These are phyloP conservation scores for Pontederia paniculata DNA, from an alignment of 176 grass and related monocot species.

Conservation along the genomic window DNA sequence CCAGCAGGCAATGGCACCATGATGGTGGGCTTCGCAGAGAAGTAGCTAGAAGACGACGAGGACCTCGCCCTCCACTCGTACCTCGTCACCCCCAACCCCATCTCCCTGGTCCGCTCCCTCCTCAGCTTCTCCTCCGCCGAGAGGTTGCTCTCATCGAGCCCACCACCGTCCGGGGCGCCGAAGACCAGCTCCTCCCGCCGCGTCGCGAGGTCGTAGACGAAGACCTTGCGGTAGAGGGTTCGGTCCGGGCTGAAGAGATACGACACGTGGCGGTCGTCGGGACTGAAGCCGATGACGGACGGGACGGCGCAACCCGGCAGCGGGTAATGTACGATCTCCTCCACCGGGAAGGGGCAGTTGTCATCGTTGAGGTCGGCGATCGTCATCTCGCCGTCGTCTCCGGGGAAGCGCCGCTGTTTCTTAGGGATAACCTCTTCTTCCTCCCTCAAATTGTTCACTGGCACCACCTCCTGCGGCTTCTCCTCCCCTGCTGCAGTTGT, in stretches of 20 bases:
- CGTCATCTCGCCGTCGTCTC: conserved; percentile 28
- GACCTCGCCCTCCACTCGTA: conserved; percentile 66
- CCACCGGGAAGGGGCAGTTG: conserved; percentile 28
- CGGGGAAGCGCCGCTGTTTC: conserved; percentile 15
- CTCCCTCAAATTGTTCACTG: background rate
- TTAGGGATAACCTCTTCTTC: conserved; percentile 42
- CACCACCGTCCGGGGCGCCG: conserved; percentile 56
- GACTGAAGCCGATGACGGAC: conserved; percentile 71
- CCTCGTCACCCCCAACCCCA: conserved; percentile 79
- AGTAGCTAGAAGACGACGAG: conserved; percentile 13
- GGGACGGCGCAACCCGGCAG: conserved; percentile 73
- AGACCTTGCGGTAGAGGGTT: conserved; percentile 76
- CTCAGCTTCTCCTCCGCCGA: conserved; percentile 79
- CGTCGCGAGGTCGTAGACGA: conserved; percentile 41
- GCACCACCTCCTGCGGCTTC: background rate
- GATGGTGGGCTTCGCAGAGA: conserved; percentile 34
- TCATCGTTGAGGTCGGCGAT: conserved; percentile 32
- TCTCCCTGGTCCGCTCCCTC: conserved; percentile 72
- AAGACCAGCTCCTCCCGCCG: conserved; percentile 64
- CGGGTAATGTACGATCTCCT: conserved; percentile 86
- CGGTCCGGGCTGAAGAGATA: conserved; percentile 77
- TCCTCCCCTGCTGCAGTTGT: conserved; percentile 33
- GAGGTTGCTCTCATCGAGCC: conserved; percentile 73
- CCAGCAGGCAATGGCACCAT: conserved; percentile 74
- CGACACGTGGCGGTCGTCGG: conserved; percentile 62